phyloP scores from a whole-genome alignment of 2,329 filamentous ascomycete species.

The Neurospora sp. region DNA sequence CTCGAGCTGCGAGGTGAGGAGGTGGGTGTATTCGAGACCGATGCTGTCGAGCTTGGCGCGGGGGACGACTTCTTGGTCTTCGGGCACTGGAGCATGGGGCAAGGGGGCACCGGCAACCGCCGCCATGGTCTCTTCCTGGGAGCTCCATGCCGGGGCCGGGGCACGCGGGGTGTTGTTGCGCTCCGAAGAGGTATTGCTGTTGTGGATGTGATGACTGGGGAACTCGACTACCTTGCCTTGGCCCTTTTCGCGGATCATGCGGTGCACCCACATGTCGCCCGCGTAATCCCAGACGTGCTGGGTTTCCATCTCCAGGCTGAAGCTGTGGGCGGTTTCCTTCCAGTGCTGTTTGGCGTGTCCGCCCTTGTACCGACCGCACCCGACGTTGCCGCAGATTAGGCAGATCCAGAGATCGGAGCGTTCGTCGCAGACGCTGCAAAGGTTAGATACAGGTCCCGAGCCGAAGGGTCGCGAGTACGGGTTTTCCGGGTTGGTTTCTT shows the following conservation, averaged over 20 bases:
- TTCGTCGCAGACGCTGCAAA: constrained; percentile 74
- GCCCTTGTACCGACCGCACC: constrained; percentile 88
- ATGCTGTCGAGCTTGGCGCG: constrained; percentile 64
- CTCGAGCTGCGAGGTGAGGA: constrained; percentile 86
- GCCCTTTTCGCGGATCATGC: constrained; percentile 85
- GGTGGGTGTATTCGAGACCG: constrained; percentile 86
- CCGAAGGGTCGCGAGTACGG: constrained; percentile 47
- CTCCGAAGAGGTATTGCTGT: constrained; percentile 18
- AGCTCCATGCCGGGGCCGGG: neutral
- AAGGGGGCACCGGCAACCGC: constrained; percentile 1
- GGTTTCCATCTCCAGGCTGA: constrained; percentile 83
- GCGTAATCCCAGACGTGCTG: constrained; percentile 98
- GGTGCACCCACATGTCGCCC: constrained; percentile 90
- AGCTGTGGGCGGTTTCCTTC: constrained; percentile 81
- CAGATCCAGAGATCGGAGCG: constrained; percentile 88
- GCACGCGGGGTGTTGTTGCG: neutral
- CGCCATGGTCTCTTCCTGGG: neutral
- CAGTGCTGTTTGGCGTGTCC: constrained; percentile 92
- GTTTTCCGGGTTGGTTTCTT: constrained; percentile 35
- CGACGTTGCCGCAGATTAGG: constrained; percentile 83
- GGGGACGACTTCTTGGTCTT: constrained; percentile 44
- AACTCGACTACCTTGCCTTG: constrained; percentile 89
- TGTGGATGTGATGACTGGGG: constrained; percentile 36
- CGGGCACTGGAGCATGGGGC: neutral
- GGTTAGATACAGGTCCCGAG: constrained; percentile 45